phyloP scores from a whole-genome alignment of 2,329 filamentous ascomycete species.

The Neurospora sp. region DNA sequence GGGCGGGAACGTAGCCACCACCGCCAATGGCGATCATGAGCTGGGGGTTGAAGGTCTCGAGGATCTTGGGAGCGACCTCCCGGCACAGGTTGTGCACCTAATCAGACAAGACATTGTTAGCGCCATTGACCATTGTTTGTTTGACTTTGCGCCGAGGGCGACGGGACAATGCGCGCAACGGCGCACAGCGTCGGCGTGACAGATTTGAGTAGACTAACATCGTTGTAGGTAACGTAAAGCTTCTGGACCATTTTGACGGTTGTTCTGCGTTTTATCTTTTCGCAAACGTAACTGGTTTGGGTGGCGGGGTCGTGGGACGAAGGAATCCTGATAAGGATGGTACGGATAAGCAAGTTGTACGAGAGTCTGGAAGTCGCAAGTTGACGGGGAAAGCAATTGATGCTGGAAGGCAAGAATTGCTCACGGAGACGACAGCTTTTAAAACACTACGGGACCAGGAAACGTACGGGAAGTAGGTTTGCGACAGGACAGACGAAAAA shows the following conservation, averaged over 20 bases:
- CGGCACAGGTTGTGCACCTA: conserved; percentile 98
- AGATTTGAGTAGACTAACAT: conserved; percentile 46
- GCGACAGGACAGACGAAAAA: not conserved
- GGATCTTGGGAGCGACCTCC: conserved; percentile 68
- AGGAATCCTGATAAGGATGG: not conserved
- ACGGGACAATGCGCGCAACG: not conserved
- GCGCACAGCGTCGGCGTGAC: not conserved
- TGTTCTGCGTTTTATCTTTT: not conserved
- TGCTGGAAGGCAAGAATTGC: not conserved
- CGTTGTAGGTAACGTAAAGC: conserved; percentile 84
- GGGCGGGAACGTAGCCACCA: conserved; percentile 91
- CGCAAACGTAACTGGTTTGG: not conserved
- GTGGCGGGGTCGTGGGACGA: not conserved
- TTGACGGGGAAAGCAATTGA: not conserved
- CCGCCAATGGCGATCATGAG: conserved; percentile 98
- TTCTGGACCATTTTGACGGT: conserved; percentile 64
- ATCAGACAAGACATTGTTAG: not conserved
- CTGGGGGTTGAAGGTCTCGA: conserved; percentile 79
- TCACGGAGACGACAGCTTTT: not conserved
- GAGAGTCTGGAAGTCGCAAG: not conserved
- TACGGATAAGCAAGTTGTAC: not conserved
- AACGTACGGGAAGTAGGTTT: not conserved
- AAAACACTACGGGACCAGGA: not conserved
- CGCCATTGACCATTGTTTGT: not conserved
- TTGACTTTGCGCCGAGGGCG: not conserved